Evolutionary conservation across 495 filamentous ascomycete species (phyloP).

Genomic region (Jackrogersella multiformis): DNA sequence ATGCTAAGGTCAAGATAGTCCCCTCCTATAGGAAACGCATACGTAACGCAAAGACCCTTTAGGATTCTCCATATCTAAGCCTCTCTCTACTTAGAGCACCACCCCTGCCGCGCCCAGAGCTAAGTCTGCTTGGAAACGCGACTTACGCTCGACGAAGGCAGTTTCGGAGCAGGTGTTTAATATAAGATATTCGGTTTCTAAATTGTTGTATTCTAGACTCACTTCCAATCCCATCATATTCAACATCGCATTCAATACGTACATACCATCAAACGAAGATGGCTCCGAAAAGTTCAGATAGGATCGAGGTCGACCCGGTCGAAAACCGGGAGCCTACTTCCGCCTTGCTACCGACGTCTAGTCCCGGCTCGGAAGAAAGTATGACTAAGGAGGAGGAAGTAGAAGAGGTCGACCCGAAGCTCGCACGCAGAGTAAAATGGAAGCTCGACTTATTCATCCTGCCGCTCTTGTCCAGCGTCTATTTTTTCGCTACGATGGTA

Average conservation of each 20-base stretch:
- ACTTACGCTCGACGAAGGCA: conserved; percentile 22
- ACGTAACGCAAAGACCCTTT: conserved; percentile 1
- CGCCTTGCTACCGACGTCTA: conserved; percentile 9
- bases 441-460: conserved; percentile 49
- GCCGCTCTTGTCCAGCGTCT: conserved; percentile 45
- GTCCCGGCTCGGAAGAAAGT: conserved; percentile 13
- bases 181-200: conserved; percentile 25
- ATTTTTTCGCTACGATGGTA: conserved; percentile 49
- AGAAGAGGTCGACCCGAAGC: conserved; percentile 28
- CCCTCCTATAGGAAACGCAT: background rate
- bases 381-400: conserved; percentile 8
- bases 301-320: conserved; percentile 10
- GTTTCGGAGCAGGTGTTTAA: conserved; percentile 1
- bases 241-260: background rate
- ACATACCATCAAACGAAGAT: conserved; percentile 21
- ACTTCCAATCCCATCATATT: conserved; percentile 15
- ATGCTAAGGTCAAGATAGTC: conserved; percentile 4
- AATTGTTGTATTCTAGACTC: conserved; percentile 9
- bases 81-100: conserved; percentile 24
- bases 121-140: conserved; percentile 22
- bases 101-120: conserved; percentile 27
- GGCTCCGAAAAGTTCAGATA: conserved; percentile 19
- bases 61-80: conserved; percentile 7
- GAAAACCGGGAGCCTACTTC: conserved; percentile 30
- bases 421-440: conserved; percentile 34